Percentiles rank a stretch among this genome's conserved stretches.
Conservation (phyloP, 177 flowering plant genomes). For the Tripterygium wilfordii region DNA sequence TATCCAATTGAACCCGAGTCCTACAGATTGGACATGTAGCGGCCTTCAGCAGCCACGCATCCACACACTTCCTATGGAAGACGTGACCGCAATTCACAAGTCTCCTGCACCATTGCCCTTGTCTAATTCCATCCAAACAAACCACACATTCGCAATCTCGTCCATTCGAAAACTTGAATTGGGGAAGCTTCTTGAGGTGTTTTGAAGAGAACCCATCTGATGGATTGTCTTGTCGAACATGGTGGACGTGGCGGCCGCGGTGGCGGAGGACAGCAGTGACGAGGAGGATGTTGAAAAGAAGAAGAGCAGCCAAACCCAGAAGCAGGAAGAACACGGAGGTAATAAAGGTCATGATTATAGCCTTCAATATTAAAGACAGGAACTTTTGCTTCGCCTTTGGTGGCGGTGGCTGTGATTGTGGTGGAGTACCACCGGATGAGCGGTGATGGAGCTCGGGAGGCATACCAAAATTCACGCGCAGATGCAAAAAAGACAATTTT, state of each 20-base stretch:
- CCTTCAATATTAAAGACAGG: slow-evolving; percentile 47
- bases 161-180: slow-evolving; percentile 22
- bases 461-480: too few relatives aligned
- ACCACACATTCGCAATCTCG: slow-evolving; percentile 34
- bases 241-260: slow-evolving; percentile 11
- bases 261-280: slow-evolving; percentile 37
- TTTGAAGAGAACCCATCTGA: slow-evolving; percentile 20
- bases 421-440: too few relatives aligned
- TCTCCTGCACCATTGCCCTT: slow-evolving; percentile 39
- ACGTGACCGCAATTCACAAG: slow-evolving; percentile 42
- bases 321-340: slow-evolving; percentile 64
- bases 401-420: slow-evolving; percentile 10
- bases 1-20: slow-evolving; percentile 16
- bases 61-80: slow-evolving; percentile 46
- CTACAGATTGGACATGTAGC: slow-evolving; percentile 50
- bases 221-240: neutral
- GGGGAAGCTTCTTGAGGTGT: slow-evolving; percentile 35
- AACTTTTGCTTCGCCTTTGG: slow-evolving; percentile 32
- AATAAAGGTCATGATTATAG: slow-evolving; percentile 44
- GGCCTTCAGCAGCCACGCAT: slow-evolving; percentile 37
- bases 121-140: slow-evolving; percentile 45
- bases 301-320: slow-evolving; percentile 51
- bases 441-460: too few relatives aligned
- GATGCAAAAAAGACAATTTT: too few relatives aligned
- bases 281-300: slow-evolving; percentile 51